A percentile compares a stretch with the other conserved stretches of the same genome.
Conservation (phyloP, 805 yeast species). For the Hanseniaspora guilliermondii region DNA sequence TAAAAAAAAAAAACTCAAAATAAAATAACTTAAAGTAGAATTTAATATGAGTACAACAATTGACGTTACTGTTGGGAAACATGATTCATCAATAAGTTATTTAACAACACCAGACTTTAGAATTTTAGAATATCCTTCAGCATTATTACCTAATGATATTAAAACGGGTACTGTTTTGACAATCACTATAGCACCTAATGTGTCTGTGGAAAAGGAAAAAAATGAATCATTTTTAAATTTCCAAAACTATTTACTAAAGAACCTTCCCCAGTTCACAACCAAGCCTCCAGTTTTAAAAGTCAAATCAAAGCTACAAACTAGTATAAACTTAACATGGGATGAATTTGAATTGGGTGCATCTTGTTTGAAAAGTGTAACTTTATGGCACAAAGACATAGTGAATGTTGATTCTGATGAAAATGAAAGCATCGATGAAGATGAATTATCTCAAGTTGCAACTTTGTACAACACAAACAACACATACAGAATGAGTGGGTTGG, state of each 20-base stretch:
- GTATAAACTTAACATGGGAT: conserved; percentile 93
- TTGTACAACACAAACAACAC: conserved; percentile 69
- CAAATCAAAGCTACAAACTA: conserved; percentile 81
- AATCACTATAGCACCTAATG: conserved; percentile 69
- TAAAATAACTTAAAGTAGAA: no score
- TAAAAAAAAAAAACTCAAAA: no score
- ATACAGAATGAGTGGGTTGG: conserved; percentile 81
- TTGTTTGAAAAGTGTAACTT: conserved; percentile 55
- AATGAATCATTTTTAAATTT: conserved; percentile 43
- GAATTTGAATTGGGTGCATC: conserved; percentile 73
- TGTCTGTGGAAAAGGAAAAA: conserved; percentile 51
- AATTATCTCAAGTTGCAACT: conserved; percentile 50
- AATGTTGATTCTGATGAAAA: neutral
- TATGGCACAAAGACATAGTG: conserved; percentile 40
- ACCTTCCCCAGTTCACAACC: conserved; percentile 67
- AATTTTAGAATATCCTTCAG: conserved; percentile 91
- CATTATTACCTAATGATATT: conserved; percentile 78
- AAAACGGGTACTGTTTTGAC: conserved; percentile 85
- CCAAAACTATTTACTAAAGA: conserved; percentile 60
- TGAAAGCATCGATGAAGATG: conserved; percentile 10
- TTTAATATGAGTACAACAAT: conserved; percentile 30
- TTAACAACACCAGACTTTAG: conserved; percentile 85
- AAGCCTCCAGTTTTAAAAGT: conserved; percentile 53
- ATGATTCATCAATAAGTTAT: conserved; percentile 88
- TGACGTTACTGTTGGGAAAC: conserved; percentile 84